Evolutionary conservation across 2,329 filamentous ascomycete genomes (phyloP).

Genomic region (Phoma sp.): DNA sequence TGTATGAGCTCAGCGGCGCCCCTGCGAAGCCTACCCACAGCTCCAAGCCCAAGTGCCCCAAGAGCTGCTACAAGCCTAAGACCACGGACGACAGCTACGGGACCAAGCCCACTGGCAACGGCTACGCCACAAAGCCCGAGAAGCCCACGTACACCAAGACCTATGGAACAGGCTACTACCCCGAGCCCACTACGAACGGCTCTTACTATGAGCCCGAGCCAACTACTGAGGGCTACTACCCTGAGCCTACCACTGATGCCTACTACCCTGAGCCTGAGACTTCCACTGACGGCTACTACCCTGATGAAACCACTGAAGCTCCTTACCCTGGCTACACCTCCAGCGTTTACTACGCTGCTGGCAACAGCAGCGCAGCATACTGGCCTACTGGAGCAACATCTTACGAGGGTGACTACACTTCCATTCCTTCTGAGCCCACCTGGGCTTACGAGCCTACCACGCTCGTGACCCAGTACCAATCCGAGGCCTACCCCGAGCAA

Average conservation of each 20-base stretch:
- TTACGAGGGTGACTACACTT: background rate
- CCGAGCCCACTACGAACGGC: background rate
- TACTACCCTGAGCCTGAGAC: slow-evolving; percentile 1
- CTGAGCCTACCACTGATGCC: background rate
- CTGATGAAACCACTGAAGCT: background rate
- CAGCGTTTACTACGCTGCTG: slow-evolving; percentile 1
- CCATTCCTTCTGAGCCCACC: background rate
- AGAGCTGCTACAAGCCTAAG: slow-evolving; percentile 17
- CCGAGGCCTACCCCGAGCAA: background rate
- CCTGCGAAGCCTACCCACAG: slow-evolving; percentile 7
- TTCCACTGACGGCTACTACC: background rate
- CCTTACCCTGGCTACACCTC: slow-evolving; percentile 3
- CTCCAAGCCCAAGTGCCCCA: slow-evolving; percentile 11
- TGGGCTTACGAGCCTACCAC: slow-evolving; percentile 6
- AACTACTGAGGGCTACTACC: background rate
- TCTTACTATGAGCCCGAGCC: too few relatives aligned
- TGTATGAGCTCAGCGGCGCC: slow-evolving; percentile 6
- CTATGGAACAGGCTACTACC: slow-evolving; percentile 1
- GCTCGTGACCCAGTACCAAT: slow-evolving; percentile 5
- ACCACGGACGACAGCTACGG: background rate
- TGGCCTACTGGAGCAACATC: background rate
- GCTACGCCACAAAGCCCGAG: slow-evolving; percentile 5
- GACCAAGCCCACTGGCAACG: slow-evolving; percentile 2
- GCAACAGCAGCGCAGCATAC: background rate
- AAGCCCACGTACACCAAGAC: background rate